Evolutionary conservation across 106 monocot genomes (phyloP), one percentile per base, ranked within the genome.

Genomic region (Chionographis japonica): DNA sequence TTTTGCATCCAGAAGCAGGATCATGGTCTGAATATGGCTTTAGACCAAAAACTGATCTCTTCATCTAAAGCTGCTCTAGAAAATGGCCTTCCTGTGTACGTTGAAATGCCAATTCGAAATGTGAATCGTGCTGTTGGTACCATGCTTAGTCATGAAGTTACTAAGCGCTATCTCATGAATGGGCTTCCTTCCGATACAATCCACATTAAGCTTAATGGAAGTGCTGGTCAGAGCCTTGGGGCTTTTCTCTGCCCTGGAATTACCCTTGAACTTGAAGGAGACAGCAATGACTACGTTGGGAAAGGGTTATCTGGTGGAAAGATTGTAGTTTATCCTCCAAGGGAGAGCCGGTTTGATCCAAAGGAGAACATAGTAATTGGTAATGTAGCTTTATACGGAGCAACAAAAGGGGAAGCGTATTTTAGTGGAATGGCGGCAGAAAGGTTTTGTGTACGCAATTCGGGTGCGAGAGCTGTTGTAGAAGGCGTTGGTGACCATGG

Each of bases 351-450:
- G 11, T 98, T 98, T 73, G 85, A 89, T 73, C 98, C 98, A 3
- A 90, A 85, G 59, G 98, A 98, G 50, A 98, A 98, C 67, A 98
- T 98, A 65, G 93, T 98, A 40, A 90, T 98, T 63, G 98, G 98
- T 38, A 98, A 98, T 83, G 98, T 98, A 61, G 98, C 98, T 64
- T 77, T 98, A 43, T 98, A 98, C 69, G 98, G 98, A 37, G 98
- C 98, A 53, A 98, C 81, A 55, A 79, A 46, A 51, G 98, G 98
- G n/a, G 98, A 98, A 71, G 98, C 98, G 49, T 98, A 98, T 68
- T 98, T 98, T 68, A 90, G 87, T 73, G 98, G 98, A 60, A 93
- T 98, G 98, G 98, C 98, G 11, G 98, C 98, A 6, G 98, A 98
- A 81, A 93, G 98, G 63, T 98, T 98, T 67, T 87, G 90, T 65